A percentile compares a stretch with the other conserved stretches of the same genome.
Evolutionary conservation across 306 rosid genomes (phyloP).

Genomic region (Corylus heterophylla): DNA sequence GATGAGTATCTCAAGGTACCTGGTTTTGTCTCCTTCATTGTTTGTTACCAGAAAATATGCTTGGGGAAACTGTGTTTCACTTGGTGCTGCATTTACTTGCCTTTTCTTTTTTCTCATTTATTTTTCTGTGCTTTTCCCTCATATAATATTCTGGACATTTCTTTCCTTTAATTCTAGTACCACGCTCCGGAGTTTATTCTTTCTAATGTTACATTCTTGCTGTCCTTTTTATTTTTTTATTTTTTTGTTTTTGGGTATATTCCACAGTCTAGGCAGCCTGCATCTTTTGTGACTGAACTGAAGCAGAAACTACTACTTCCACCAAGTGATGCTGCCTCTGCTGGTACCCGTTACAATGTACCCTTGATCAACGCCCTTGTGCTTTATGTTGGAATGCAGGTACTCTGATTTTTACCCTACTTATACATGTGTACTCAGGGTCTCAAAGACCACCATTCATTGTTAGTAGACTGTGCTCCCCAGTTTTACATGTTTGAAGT

Average conservation of each 20-base stretch:
- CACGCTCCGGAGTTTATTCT: not conserved
- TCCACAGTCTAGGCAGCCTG: slow-evolving; percentile 72
- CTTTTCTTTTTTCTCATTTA: not conserved
- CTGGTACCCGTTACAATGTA: slow-evolving; percentile 92
- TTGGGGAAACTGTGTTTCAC: not conserved
- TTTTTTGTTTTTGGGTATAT: slow-evolving; percentile 15
- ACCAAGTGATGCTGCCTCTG: slow-evolving; percentile 71
- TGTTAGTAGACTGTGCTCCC: not conserved
- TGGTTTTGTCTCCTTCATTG: not conserved
- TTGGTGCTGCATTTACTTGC: not conserved
- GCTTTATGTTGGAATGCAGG: slow-evolving; percentile 98
- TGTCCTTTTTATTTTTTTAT: not conserved
- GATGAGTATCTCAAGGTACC: slow-evolving; percentile 91
- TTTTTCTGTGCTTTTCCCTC: not conserved
- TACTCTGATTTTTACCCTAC: slow-evolving; percentile 25
- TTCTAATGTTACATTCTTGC: not conserved
- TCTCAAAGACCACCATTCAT: not conserved
- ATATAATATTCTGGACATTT: not conserved
- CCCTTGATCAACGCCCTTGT: slow-evolving; percentile 94
- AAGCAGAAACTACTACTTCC: slow-evolving; percentile 85
- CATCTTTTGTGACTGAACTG: slow-evolving; percentile 71
- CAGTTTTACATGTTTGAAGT: not conserved
- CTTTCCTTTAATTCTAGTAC: not conserved
- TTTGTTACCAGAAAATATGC: not conserved
- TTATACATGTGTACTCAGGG: not conserved